Percentiles rank a stretch among this genome's conserved stretches.
Evolutionary conservation across 108 stramenopile species (phyloP).

Genomic region (Conticribra guillardii): DNA sequence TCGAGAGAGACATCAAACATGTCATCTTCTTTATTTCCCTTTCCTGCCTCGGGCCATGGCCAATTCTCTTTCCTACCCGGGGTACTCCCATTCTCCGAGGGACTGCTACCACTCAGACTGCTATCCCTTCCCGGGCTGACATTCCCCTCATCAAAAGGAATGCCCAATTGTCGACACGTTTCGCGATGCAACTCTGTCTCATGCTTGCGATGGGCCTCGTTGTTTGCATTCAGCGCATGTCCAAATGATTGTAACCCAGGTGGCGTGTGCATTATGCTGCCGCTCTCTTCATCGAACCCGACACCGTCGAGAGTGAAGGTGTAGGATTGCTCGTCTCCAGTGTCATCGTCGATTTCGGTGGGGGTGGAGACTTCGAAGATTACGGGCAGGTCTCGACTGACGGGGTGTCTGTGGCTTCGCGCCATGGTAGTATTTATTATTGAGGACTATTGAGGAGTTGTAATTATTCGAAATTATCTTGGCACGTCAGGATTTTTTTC

Average conservation of each 20-base stretch:
- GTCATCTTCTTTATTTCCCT: neutral
- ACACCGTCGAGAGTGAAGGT: constrained; percentile 43
- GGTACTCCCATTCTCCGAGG: constrained; percentile 1
- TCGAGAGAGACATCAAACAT: constrained; percentile 17
- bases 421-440: constrained; percentile 14
- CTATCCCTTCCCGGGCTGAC: neutral
- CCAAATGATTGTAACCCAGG: neutral
- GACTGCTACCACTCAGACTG: neutral
- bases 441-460: too few species aligned
- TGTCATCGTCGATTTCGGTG: constrained; percentile 22
- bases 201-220: neutral
- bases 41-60: constrained; percentile 8
- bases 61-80: constrained; percentile 8
- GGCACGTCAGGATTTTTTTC: too few species aligned
- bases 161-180: constrained; percentile 31
- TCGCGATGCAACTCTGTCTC: constrained; percentile 28
- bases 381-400: constrained; percentile 18
- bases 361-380: constrained; percentile 21
- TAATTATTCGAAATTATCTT: too few species aligned
- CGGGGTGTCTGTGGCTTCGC: neutral
- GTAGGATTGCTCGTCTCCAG: constrained; percentile 28
- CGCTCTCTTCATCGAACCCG: constrained; percentile 42
- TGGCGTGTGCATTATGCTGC: constrained; percentile 15
- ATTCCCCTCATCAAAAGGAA: constrained; percentile 25
- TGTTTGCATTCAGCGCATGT: neutral